Base-by-base conservation (phyloP, 2,329 filamentous ascomycete genomes). In the Fusarium chuoi region DNA sequence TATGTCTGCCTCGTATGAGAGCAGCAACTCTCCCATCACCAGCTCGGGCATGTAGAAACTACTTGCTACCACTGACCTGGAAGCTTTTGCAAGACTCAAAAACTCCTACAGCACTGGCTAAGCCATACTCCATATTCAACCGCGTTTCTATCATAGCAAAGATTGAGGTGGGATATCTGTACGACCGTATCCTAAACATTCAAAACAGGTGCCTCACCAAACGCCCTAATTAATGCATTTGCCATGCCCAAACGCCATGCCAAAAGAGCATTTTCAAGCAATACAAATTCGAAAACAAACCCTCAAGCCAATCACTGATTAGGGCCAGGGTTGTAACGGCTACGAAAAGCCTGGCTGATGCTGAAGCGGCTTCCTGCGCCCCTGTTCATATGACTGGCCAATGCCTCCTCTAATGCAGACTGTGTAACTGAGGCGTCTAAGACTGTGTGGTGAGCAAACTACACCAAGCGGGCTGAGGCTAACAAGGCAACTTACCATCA, bases 391-490 rank as follows among this genome's bases (percentile, higher is more conserved):
- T 83, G 82, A 61, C 82, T 94, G 26, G 93, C 89, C 59, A 95
- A 83, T 13, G 92, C 93, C 79, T 96, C 93, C 80, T 95, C 93
- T 62, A 96, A 84, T 7, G 93, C 93, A 22, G 92, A 94, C 80
- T 95, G 93, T 35, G 93, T 95, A 22, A 96, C 91, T 24, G 93
- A 94, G 24, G 92, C 90, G 85, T 95, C 93, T 93, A 36, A 18
- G 18, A 28, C 36, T 30, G 14, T 26, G 18, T 30, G 17, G 48
- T 67, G 33, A 64, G 75, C 64, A 61, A 69, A 39, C 38, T 42
- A 35, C 6, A 14, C 26, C 13, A 57, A 56, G 38, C 15, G 57
- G 60, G 55, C 48, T 39, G 18, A 39, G 56, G 20, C 46, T 51
- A 66, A n/a, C 60, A 24, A 55, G 30, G 48, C 66, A 75, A 65